Evolutionary conservation across 305 asterid genomes (phyloP), one percentile per base, ranked within the genome.

Genomic region (Rubia peregrina): DNA sequence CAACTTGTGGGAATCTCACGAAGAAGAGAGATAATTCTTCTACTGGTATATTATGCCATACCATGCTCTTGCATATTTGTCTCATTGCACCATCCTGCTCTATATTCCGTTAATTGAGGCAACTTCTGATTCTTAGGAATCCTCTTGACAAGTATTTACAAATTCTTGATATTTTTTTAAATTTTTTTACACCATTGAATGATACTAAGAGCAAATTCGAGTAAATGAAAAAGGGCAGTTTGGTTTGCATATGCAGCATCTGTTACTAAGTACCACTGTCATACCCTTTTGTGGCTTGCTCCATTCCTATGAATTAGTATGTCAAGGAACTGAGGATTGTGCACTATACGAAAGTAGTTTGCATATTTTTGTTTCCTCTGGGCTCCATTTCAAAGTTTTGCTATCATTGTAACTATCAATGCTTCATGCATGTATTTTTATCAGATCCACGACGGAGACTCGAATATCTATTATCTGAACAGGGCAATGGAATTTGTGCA

Each of bases 401-500:
- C 38, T 2, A 43, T 19, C 13, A 26, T 11, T 16, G 14, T 71
- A 65, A 55, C 16, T 9, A 42, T 71, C 43, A 59, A 22, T 66
- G 36, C 61, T 53, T 44, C 42, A 56, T 38, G 11, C 68, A 24
- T 26, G 48, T 51, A 42, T 38, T 8, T 57, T 7, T 65, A 26
- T 57, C 76, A 91, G 96, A 79, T 80, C 84, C 99, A 65, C 88
- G 77, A 69, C 77, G 43, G 73, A 90, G 92, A 87, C 88, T 95
- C 71, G 86, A 80, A 86, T 80, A 81, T 83, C 69, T 95, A 76
- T 71, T 84, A 81, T 67, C 85, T 66, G 95, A 88, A 82, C 85
- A 85, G 12, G 93, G 94, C 60, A 95, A 95, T 73, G 78, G 75
- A 72, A 73, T 80, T 48, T 91, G 98, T 80, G 97, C 99, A 61